Conservation (phyloP, 306 rosid genomes). For the Citrullus colocynthis region DNA sequence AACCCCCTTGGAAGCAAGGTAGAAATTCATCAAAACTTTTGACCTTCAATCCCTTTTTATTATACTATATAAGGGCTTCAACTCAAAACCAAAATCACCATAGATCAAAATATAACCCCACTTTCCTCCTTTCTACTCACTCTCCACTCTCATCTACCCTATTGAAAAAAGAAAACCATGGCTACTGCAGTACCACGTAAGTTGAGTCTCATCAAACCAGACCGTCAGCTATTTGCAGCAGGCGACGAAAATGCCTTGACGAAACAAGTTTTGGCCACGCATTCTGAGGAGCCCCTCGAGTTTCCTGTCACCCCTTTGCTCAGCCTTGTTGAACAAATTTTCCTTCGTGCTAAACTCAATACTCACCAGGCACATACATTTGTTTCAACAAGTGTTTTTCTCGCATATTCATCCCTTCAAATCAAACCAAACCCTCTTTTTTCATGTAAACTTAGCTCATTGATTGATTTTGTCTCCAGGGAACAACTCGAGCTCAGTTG, state of each 20-base stretch:
- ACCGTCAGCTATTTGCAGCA: conserved; percentile 19
- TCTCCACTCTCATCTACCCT: not conserved
- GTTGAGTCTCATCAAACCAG: conserved; percentile 2
- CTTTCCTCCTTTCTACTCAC: not conserved
- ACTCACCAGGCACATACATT: not conserved
- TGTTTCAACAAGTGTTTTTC: not conserved
- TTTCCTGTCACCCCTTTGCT: conserved; percentile 34
- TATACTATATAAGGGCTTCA: not conserved
- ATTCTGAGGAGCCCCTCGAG: conserved; percentile 27
- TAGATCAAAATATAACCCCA: not conserved
- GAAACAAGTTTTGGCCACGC: conserved; percentile 34
- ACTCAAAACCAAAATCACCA: not conserved
- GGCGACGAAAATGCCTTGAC: conserved; percentile 31
- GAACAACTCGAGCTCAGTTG: conserved; percentile 8
- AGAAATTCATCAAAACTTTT: conserved; percentile 12
- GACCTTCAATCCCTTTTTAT: conserved; percentile 4
- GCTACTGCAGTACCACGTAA: not conserved
- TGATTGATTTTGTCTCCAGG: conserved; percentile 9
- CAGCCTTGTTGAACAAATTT: conserved; percentile 38
- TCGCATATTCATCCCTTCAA: not conserved
- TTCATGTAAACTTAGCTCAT: conserved; percentile 7
- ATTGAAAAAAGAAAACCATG: not conserved
- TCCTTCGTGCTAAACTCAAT: conserved; percentile 19
- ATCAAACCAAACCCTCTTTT: not conserved
- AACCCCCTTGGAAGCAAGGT: conserved; percentile 51